Evolutionary conservation across 352 stramenopile genomes (phyloP).

Genomic region (Phytophthora macrochlamydospora): DNA sequence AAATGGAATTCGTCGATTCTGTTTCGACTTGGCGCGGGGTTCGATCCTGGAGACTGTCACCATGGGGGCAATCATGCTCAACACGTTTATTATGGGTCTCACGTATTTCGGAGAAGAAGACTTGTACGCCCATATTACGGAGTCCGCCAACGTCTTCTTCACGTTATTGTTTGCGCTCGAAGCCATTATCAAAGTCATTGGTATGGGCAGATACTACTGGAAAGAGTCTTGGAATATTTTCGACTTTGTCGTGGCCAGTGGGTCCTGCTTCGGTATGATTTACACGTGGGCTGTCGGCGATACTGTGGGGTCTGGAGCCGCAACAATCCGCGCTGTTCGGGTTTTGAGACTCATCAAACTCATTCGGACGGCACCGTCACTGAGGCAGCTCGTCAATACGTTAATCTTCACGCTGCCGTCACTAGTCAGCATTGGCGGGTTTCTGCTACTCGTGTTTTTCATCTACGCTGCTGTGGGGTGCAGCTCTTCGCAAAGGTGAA

Average conservation of each 20-base stretch:
- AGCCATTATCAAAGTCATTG: constrained; percentile 78
- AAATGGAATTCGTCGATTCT: constrained; percentile 37
- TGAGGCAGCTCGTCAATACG: constrained; percentile 84
- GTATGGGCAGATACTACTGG: constrained; percentile 78
- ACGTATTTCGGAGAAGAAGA: constrained; percentile 83
- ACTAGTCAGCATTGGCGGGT: constrained; percentile 73
- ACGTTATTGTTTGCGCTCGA: constrained; percentile 85
- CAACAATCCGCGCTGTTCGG: constrained; percentile 81
- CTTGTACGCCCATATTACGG: constrained; percentile 56
- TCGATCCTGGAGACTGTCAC: constrained; percentile 75
- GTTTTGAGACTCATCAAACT: constrained; percentile 76
- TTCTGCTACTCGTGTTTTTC: constrained; percentile 89
- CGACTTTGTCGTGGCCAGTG: constrained; percentile 70
- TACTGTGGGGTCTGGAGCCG: constrained; percentile 44
- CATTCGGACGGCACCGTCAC: constrained; percentile 68
- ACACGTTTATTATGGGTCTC: constrained; percentile 86
- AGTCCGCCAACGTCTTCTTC: constrained; percentile 83
- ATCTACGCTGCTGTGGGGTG: constrained; percentile 88
- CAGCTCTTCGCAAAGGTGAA: constrained; percentile 85
- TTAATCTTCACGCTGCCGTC: constrained; percentile 79
- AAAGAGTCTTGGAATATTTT: constrained; percentile 85
- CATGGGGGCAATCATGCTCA: constrained; percentile 86
- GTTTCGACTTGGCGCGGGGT: constrained; percentile 45
- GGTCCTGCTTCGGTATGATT: constrained; percentile 53
- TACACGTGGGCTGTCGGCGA: constrained; percentile 41